Percentiles rank a stretch among this genome's conserved stretches.
Conservation (phyloP, 805 yeast genomes). For the Starmerella sirachaensis region DNA sequence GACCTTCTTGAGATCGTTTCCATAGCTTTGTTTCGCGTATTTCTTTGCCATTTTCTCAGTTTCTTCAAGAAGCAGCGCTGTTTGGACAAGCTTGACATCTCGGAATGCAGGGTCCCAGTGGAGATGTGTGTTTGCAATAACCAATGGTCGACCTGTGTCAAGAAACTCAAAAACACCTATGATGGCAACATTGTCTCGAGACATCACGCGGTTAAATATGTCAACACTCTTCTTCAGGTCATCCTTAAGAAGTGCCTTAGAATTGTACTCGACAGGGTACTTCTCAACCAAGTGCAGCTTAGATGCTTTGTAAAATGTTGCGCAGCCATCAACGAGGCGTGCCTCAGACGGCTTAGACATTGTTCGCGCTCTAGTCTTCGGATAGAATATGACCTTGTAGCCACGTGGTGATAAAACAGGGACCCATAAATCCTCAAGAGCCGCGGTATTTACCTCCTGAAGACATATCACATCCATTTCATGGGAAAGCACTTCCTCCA, state of each 20-base stretch:
- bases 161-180: slow-evolving; percentile 62
- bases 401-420: slow-evolving; percentile 63
- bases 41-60: slow-evolving; percentile 53
- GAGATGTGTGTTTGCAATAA: slow-evolving; percentile 82
- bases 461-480: slow-evolving; percentile 74
- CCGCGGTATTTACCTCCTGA: slow-evolving; percentile 88
- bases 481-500: slow-evolving; percentile 54
- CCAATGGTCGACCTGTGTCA: slow-evolving; percentile 56
- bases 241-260: slow-evolving; percentile 36
- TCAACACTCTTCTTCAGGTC: slow-evolving; percentile 89
- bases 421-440: slow-evolving; percentile 76
- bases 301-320: slow-evolving; percentile 65
- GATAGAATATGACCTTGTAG: slow-evolving; percentile 70
- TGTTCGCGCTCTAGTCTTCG: slow-evolving; percentile 85
- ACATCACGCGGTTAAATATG: slow-evolving; percentile 89
- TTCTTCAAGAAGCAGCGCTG: slow-evolving; percentile 82
- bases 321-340: slow-evolving; percentile 94
- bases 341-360: slow-evolving; percentile 63
- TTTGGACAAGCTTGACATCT: slow-evolving; percentile 94
- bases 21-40: slow-evolving; percentile 31
- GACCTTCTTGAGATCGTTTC: slow-evolving; percentile 38
- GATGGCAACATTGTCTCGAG: slow-evolving; percentile 85
- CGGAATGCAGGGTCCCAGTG: slow-evolving; percentile 97
- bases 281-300: slow-evolving; percentile 62
- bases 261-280: slow-evolving; percentile 67